Percentiles rank a stretch among this genome's conserved stretches.
These are phyloP conservation scores for Fagopyrum tataricum DNA, from an alignment of 148 eudicot species.

Conservation along the genomic window DNA sequence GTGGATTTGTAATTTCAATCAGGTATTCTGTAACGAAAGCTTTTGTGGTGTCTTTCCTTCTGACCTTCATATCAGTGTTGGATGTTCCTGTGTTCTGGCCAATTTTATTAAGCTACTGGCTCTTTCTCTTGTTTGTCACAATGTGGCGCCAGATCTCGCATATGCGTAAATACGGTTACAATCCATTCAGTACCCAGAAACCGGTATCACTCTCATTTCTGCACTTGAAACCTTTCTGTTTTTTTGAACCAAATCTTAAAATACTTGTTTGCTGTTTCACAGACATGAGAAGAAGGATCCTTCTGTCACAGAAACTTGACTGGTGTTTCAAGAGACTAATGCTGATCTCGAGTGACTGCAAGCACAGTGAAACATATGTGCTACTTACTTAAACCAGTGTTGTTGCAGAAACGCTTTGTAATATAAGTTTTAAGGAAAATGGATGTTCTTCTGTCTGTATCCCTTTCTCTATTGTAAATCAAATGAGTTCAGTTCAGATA, in stretches of 20 bases:
- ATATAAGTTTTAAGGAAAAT: background rate
- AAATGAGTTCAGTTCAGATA: too few relatives aligned
- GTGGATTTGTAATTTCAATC: background rate
- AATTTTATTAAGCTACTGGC: conserved; percentile 14
- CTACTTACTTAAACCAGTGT: background rate
- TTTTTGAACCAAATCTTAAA: background rate
- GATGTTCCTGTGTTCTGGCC: conserved; percentile 17
- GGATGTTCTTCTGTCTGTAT: too few relatives aligned
- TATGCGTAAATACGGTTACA: conserved; percentile 8
- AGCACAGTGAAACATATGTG: background rate
- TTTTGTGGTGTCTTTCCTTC: conserved; percentile 13
- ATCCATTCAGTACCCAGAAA: conserved; percentile 11
- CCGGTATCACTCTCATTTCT: background rate
- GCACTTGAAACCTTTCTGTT: background rate
- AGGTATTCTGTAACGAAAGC: conserved; percentile 14
- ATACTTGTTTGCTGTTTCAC: background rate
- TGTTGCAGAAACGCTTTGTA: conserved; percentile 1
- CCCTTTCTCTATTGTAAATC: too few relatives aligned
- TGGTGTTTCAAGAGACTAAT: background rate
- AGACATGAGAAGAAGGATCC: conserved; percentile 1
- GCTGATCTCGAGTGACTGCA: background rate
- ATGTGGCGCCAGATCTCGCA: conserved; percentile 9
- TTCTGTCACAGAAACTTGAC: background rate
- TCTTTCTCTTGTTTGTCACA: conserved; percentile 11
- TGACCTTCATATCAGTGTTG: conserved; percentile 12